Evolutionary conservation across 1,139 yeast species (phyloP).

Genomic region (Debaryomycetaceae sp.): DNA sequence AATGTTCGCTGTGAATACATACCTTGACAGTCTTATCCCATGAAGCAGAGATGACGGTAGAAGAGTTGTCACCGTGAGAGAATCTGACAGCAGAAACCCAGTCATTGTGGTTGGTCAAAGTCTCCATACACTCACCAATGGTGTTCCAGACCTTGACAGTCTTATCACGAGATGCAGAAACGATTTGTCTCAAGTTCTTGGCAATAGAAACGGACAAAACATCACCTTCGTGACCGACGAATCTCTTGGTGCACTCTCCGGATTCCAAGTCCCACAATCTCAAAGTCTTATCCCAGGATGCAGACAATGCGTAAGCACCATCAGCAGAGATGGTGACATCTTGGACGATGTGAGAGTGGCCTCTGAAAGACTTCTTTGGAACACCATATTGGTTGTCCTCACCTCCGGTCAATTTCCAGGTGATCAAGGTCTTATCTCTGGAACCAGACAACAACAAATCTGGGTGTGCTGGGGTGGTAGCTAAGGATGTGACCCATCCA

Average conservation of each 20-base stretch:
- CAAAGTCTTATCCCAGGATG: constrained; percentile 99
- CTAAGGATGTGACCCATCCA: constrained; percentile 96
- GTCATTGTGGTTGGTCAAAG: constrained; percentile 94
- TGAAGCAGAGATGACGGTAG: constrained; percentile 94
- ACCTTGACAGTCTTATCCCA: constrained; percentile 99
- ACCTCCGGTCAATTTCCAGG: constrained; percentile 96
- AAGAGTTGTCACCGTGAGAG: constrained; percentile 71
- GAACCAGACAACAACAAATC: constrained; percentile 97
- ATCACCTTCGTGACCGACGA: constrained; percentile 97
- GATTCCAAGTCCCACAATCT: constrained; percentile 98
- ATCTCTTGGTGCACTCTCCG: constrained; percentile 93
- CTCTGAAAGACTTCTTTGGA: constrained; percentile 95
- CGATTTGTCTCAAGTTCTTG: constrained; percentile 96
- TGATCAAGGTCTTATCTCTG: constrained; percentile 97
- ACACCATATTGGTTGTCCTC: constrained; percentile 97
- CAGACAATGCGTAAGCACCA: constrained; percentile 97
- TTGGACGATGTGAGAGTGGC: constrained; percentile 99
- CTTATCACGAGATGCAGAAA: constrained; percentile 98
- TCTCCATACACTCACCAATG: constrained; percentile 96
- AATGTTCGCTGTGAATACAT: constrained; percentile 42
- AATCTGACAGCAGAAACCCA: constrained; percentile 99
- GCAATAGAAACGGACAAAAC: constrained; percentile 97
- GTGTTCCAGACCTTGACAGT: constrained; percentile 99
- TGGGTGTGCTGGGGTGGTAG: constrained; percentile 98
- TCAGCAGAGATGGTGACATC: constrained; percentile 98